Evolutionary conservation across 1,284 basidiomycete species (phyloP).

Genomic region (Cystobasidium pallidum): DNA sequence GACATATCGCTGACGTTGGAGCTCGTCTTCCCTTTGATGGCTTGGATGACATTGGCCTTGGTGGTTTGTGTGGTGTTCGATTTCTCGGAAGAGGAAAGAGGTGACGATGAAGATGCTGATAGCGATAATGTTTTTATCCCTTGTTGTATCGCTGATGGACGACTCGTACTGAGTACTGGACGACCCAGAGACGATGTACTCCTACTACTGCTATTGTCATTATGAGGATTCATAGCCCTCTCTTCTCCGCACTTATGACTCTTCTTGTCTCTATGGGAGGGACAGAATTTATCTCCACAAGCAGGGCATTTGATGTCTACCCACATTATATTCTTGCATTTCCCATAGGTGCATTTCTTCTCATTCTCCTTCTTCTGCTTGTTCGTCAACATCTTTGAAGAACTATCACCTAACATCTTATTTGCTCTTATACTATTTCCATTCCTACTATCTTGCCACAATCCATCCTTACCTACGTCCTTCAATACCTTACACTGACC

Average conservation of each 20-base stretch:
- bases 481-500: conserved; percentile 20
- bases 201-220: not conserved
- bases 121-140: too few species aligned
- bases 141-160: not conserved
- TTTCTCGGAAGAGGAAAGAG: not conserved
- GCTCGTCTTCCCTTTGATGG: conserved; percentile 16
- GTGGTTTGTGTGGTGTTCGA: too few species aligned
- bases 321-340: conserved; percentile 49
- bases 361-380: too few species aligned
- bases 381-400: not conserved
- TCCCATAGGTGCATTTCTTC: conserved; percentile 20
- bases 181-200: conserved; percentile 3
- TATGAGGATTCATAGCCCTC: not conserved
- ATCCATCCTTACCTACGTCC: conserved; percentile 11
- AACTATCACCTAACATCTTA: not conserved
- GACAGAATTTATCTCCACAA: conserved; percentile 47
- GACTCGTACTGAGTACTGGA: not conserved
- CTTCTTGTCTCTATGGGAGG: conserved; percentile 45
- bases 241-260: conserved; percentile 46
- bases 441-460: conserved; percentile 7
- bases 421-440: not conserved
- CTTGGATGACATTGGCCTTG: conserved; percentile 12
- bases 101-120: not conserved
- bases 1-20: conserved; percentile 14
- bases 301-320: conserved; percentile 47